These are phyloP conservation scores for Andrographis paniculata DNA, from an alignment of 305 asterid species.

Conservation along the genomic window DNA sequence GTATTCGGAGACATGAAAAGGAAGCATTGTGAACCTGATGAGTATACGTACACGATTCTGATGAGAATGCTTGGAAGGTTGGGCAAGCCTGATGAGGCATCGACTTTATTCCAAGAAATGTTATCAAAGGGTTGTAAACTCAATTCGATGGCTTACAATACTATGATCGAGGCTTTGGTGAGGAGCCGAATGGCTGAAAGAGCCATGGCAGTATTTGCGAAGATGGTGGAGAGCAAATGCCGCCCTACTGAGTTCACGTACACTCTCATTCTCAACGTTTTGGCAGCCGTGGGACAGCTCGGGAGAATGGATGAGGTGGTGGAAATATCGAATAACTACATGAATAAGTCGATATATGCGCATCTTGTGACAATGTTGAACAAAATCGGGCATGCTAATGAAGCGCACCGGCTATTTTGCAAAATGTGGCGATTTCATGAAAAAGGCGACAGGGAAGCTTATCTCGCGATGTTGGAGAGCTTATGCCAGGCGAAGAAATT, in stretches of 20 bases:
- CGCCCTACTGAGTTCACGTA: slow-evolving; percentile 90
- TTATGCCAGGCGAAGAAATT: slow-evolving; percentile 69
- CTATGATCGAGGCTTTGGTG: slow-evolving; percentile 69
- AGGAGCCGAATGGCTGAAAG: slow-evolving; percentile 58
- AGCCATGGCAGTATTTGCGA: slow-evolving; percentile 53
- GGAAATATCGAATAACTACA: slow-evolving; percentile 57
- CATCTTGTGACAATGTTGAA: slow-evolving; percentile 64
- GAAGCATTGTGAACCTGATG: slow-evolving; percentile 75
- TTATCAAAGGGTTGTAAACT: slow-evolving; percentile 57
- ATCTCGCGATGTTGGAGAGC: slow-evolving; percentile 70
- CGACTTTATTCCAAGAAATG: slow-evolving; percentile 75
- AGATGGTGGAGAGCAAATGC: slow-evolving; percentile 80
- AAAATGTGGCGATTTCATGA: slow-evolving; percentile 90
- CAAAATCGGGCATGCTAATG: slow-evolving; percentile 74
- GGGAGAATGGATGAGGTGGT: slow-evolving; percentile 81
- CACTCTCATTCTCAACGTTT: slow-evolving; percentile 56
- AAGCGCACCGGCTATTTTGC: slow-evolving; percentile 89
- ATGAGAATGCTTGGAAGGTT: slow-evolving; percentile 68
- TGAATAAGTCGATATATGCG: slow-evolving; percentile 81
- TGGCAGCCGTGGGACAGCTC: slow-evolving; percentile 73
- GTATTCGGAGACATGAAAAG: slow-evolving; percentile 75
- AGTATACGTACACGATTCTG: slow-evolving; percentile 76
- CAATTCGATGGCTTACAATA: slow-evolving; percentile 72
- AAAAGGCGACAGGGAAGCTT: slow-evolving; percentile 85
- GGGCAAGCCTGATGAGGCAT: slow-evolving; percentile 60